phyloP scores from a whole-genome alignment of 331 rosid genomes.

The Quercus tomentella region DNA sequence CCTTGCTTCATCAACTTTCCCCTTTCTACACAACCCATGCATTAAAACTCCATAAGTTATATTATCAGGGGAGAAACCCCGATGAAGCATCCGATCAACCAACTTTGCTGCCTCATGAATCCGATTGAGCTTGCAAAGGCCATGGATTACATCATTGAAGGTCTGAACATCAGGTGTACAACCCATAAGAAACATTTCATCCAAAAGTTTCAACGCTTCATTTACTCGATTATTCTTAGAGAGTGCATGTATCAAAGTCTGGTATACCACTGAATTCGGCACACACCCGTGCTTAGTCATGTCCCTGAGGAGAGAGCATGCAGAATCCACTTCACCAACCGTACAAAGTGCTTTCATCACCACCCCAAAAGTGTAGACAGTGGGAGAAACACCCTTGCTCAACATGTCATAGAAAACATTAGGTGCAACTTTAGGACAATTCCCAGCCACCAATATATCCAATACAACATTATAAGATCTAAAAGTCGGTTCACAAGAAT shows the following conservation, averaged over 20 bases:
- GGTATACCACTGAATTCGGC: conserved; percentile 79
- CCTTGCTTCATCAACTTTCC: conserved; percentile 76
- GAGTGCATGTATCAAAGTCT: conserved; percentile 78
- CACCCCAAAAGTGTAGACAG: conserved; percentile 61
- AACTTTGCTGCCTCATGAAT: conserved; percentile 75
- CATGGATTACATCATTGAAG: conserved; percentile 73
- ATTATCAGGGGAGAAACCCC: conserved; percentile 62
- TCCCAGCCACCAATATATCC: conserved; percentile 60
- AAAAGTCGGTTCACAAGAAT: conserved; percentile 63
- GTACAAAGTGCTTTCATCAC: conserved; percentile 82
- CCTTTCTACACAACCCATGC: conserved; percentile 64
- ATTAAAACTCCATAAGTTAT: conserved; percentile 71
- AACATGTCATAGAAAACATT: conserved; percentile 90
- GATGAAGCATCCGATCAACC: conserved; percentile 73
- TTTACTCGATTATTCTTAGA: conserved; percentile 51
- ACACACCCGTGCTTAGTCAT: conserved; percentile 91
- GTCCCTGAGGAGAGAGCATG: conserved; percentile 77
- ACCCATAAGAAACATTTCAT: conserved; percentile 91
- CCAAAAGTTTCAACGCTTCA: conserved; percentile 70
- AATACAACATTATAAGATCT: conserved; percentile 77
- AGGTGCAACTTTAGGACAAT: conserved; percentile 60
- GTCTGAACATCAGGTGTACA: conserved; percentile 91
- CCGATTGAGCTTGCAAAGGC: conserved; percentile 56
- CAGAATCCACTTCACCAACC: conserved; percentile 77
- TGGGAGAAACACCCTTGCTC: conserved; percentile 69